A percentile compares a stretch with the other conserved stretches of the same genome.
These are phyloP conservation scores for Aspergillus fumigatiaffinis DNA, from an alignment of 2,329 filamentous ascomycete genomes.

Conservation along the genomic window DNA sequence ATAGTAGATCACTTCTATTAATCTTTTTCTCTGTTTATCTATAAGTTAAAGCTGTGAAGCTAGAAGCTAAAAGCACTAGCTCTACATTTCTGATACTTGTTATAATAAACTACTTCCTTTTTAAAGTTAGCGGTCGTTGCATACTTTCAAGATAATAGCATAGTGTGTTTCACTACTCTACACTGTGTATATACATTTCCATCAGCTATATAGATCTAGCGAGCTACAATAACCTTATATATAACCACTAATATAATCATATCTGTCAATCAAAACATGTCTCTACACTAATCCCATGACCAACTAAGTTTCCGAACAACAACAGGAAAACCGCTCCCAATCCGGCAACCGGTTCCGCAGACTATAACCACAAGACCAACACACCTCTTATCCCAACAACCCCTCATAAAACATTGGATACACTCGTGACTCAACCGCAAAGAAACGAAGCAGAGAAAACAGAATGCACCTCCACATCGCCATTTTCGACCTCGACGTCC, in stretches of 20 bases:
- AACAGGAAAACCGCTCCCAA: neutral
- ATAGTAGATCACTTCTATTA: too few species aligned
- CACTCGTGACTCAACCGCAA: neutral
- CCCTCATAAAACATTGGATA: neutral
- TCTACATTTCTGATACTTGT: neutral
- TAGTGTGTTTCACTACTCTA: neutral
- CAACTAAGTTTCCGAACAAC: too few species aligned
- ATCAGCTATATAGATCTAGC: too few species aligned
- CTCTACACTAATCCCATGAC: neutral
- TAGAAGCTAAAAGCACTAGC: too few species aligned
- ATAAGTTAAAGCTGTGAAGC: too few species aligned
- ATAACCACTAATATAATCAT: neutral
- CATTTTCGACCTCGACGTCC: conserved; percentile 35
- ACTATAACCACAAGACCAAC: neutral
- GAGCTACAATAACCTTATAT: neutral
- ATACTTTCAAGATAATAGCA: too few species aligned
- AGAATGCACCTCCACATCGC: conserved; percentile 29
- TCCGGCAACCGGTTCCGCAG: neutral
- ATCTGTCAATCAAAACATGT: neutral
- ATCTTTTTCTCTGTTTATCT: too few species aligned
- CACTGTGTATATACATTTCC: neutral
- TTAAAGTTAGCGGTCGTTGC: too few species aligned
- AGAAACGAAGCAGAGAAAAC: neutral
- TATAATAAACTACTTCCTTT: too few species aligned
- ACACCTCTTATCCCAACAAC: neutral